Evolutionary conservation across 768 basidiomycete species (phyloP).

Genomic region (Lactarius trivialis): DNA sequence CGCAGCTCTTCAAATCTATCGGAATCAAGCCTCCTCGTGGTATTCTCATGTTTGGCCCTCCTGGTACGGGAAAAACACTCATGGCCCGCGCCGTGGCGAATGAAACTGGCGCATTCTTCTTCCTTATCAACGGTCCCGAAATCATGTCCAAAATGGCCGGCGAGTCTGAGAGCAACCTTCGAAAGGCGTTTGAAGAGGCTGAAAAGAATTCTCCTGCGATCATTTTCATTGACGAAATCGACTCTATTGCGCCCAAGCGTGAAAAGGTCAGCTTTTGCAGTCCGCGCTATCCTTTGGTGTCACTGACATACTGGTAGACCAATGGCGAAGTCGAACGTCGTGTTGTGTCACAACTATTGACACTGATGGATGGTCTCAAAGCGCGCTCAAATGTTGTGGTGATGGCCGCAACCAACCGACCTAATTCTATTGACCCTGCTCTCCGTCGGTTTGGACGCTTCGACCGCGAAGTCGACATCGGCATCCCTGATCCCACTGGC

Average conservation of each 20-base stretch:
- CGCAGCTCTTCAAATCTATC: constrained; percentile 99
- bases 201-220: constrained; percentile 99
- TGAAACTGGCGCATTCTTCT: constrained; percentile 99
- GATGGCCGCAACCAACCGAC: constrained; percentile 98
- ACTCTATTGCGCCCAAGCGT: constrained; percentile 99
- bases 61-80: constrained; percentile 98
- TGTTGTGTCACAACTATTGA: constrained; percentile 96
- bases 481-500: constrained; percentile 98
- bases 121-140: constrained; percentile 99
- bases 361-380: constrained; percentile 98
- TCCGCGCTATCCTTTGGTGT: not conserved
- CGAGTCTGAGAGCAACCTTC: constrained; percentile 92
- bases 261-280: constrained; percentile 65
- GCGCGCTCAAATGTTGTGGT: constrained; percentile 99
- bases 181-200: constrained; percentile 99
- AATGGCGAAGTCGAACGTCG: constrained; percentile 99
- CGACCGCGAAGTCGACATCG: constrained; percentile 98
- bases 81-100: constrained; percentile 99
- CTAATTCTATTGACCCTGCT: constrained; percentile 98
- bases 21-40: constrained; percentile 99
- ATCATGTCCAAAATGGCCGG: constrained; percentile 99
- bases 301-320: constrained; percentile 46
- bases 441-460: constrained; percentile 98
- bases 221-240: constrained; percentile 99
- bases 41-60: constrained; percentile 97